A percentile compares a stretch with the other conserved stretches of the same genome.
phyloP scores from a whole-genome alignment of 139 green algal genomes.

The Tetraselmis chui region DNA sequence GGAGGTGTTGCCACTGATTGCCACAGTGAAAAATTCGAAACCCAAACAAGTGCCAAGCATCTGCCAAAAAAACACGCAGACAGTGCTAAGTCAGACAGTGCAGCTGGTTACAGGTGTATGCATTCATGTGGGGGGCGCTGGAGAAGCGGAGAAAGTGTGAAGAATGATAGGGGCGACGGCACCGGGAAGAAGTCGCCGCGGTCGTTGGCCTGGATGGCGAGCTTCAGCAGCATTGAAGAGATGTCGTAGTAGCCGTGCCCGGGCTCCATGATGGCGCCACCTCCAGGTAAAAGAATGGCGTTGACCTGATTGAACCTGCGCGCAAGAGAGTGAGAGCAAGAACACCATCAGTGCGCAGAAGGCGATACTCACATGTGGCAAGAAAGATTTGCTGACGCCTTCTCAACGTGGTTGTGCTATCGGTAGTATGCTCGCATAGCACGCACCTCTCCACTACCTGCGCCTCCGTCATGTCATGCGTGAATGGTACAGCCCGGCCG shows the following conservation, averaged over 20 bases:
- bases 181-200: constrained; percentile 4
- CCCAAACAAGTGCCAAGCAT: neutral
- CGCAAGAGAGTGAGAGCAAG: too few relatives aligned
- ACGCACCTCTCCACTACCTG: neutral
- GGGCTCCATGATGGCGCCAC: neutral
- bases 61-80: neutral
- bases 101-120: too few relatives aligned
- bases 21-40: neutral
- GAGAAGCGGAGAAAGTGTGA: too few relatives aligned
- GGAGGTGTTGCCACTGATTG: neutral
- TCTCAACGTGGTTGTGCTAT: too few relatives aligned
- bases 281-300: neutral
- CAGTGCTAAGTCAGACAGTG: neutral
- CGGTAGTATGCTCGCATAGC: too few relatives aligned
- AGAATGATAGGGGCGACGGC: too few relatives aligned
- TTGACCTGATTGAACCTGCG: neutral
- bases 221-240: neutral
- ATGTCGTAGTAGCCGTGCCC: neutral
- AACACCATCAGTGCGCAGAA: neutral
- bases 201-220: neutral
- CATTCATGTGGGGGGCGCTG: too few relatives aligned
- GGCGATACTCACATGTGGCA: too few relatives aligned
- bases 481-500: neutral
- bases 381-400: too few relatives aligned
- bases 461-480: neutral